A percentile compares a stretch with the other conserved stretches of the same genome.
phyloP scores from a whole-genome alignment of 257 asterid species.

The Pogostemon cablin region DNA sequence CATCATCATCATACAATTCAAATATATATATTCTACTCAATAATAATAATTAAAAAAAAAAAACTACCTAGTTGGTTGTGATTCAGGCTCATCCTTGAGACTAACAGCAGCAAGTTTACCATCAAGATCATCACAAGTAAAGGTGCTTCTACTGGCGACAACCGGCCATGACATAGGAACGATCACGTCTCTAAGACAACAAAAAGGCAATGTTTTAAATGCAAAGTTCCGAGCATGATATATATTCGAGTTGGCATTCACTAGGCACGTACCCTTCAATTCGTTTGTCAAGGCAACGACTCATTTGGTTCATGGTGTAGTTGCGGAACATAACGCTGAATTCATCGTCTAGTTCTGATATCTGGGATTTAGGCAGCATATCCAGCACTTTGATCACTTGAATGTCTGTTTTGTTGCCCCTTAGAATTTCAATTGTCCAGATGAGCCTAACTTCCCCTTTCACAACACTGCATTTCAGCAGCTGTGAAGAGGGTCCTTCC shows the following conservation, averaged over 20 bases:
- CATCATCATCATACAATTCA: too few relatives aligned
- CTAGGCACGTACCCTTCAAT: slow-evolving; percentile 35
- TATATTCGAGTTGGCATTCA: background rate
- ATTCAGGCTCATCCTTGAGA: background rate
- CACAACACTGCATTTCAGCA: slow-evolving; percentile 43
- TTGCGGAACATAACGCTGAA: slow-evolving; percentile 29
- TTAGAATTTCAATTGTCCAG: slow-evolving; percentile 54
- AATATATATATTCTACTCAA: too few relatives aligned
- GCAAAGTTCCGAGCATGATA: too few relatives aligned
- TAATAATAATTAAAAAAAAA: too few relatives aligned
- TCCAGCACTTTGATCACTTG: slow-evolving; percentile 54
- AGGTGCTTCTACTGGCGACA: background rate
- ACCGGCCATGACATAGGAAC: slow-evolving; percentile 43
- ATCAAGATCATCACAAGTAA: background rate
- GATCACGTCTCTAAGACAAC: slow-evolving; percentile 18
- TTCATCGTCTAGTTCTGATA: slow-evolving; percentile 32
- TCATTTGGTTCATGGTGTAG: slow-evolving; percentile 35
- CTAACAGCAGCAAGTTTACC: background rate
- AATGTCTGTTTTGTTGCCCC: slow-evolving; percentile 28
- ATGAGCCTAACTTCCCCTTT: slow-evolving; percentile 43
- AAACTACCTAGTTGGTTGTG: background rate
- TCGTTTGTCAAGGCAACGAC: slow-evolving; percentile 37
- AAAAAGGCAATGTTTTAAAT: too few relatives aligned
- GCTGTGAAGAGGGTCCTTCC: slow-evolving; percentile 32
- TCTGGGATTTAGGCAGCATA: slow-evolving; percentile 38